Conservation (phyloP, 78 protist species). For the Parvularia atlantis region DNA sequence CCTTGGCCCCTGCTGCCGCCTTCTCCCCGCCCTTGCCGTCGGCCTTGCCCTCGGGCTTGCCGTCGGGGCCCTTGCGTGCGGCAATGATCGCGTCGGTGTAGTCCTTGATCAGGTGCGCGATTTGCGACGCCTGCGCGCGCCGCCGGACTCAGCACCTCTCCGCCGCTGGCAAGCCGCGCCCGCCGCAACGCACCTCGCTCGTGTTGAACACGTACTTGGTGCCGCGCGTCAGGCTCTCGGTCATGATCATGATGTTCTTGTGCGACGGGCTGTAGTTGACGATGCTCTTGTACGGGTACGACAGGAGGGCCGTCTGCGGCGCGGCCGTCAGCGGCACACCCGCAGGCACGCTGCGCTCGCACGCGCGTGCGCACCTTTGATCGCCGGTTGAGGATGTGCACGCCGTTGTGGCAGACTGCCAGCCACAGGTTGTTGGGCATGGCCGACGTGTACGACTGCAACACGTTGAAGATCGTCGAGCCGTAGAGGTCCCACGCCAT, state of each 20-base stretch:
- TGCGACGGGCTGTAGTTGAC: slow-evolving; percentile 13
- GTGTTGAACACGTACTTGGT: slow-evolving; percentile 15
- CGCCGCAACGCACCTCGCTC: not conserved
- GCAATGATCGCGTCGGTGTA: not conserved
- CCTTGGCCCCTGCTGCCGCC: no score
- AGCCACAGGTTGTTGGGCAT: slow-evolving; percentile 14
- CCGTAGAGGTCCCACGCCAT: not conserved
- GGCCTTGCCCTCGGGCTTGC: not conserved
- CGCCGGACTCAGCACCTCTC: not conserved
- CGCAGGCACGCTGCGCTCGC: no score
- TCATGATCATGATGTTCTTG: slow-evolving; percentile 7
- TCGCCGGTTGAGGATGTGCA: not conserved
- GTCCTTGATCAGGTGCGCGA: slow-evolving; percentile 8
- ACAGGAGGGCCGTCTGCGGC: slow-evolving; percentile 1
- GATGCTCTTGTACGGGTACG: not conserved
- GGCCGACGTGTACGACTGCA: slow-evolving; percentile 1
- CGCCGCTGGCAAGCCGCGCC: not conserved
- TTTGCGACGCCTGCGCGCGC: not conserved
- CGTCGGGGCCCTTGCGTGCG: not conserved
- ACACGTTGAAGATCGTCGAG: not conserved
- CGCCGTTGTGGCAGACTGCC: not conserved
- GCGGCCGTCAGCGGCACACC: no score
- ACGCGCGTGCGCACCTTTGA: no score
- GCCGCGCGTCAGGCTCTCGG: slow-evolving; percentile 5
- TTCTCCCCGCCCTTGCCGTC: no score